Base-by-base conservation (phyloP, 2,329 filamentous ascomycete species). In the Penicillium hordei region DNA sequence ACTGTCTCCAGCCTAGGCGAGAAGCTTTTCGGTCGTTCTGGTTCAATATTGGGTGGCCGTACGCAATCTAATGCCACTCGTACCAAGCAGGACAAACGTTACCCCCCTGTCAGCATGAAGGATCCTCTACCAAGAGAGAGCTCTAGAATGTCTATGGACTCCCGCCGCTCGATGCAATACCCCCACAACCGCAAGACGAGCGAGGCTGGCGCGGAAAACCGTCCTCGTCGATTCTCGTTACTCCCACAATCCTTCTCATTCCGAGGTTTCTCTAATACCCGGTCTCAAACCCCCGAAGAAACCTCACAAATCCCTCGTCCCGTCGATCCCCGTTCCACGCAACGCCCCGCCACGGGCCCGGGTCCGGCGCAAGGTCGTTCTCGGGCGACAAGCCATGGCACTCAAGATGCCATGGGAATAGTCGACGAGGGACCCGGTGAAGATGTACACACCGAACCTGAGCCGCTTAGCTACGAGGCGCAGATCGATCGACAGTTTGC, bases 21-120 rank as follows among this genome's bases (percentile, higher is more conserved):
- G 67, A 94, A 90, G 76, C 80, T 96, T 36, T 90, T 96, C 75
- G 90, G 91, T 42, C 87, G 93, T 60, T 91, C 87, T 64, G 89
- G 89, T 15, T 94, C 91, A 9, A 82, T 94, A 58, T 93, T 94
- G 70, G 87, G 89, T n/a, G 82, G 85, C 39, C 77, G 76, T 33
- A 65, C 68, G 45, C 71, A 76, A 45, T 64, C 68, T 31, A 65
- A 67, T 52, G 68, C 70, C 40, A 59, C 76, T 62, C 75, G 82
- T 59, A 68, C 78, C 9, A 83, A 82, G 56, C 69, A 75, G 57
- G 77, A 81, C 62, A 86, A 90, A 72, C 87, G 87, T 61, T 95
- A 97, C 69, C 93, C 93, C 55, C 93, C 93, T 4, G 89, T 93
- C 48, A 96, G 92, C 78, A 95, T 97, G 91, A 85, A 89, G 60